phyloP scores from a whole-genome alignment of 257 asterid species.

The Petunia secreta region DNA sequence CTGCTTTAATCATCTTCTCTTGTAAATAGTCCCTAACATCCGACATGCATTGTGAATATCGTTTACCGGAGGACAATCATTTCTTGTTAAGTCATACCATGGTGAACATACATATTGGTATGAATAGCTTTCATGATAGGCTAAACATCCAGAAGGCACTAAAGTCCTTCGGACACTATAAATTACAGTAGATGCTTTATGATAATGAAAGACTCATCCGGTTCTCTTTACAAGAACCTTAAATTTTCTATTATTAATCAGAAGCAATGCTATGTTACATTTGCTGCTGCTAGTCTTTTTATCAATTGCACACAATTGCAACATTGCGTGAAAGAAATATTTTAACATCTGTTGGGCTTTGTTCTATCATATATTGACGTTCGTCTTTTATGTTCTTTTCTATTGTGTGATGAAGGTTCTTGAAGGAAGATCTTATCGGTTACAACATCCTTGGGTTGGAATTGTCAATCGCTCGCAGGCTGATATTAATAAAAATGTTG shows the following conservation, averaged over 20 bases:
- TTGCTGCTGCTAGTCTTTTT: conserved; percentile 7
- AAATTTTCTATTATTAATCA: neutral
- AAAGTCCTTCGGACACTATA: neutral
- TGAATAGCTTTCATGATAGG: neutral
- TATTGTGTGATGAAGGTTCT: conserved; percentile 44
- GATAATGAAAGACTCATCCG: neutral
- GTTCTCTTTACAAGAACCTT: neutral
- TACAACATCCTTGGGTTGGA: conserved; percentile 58
- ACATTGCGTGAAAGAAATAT: too few relatives aligned
- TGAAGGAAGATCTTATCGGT: conserved; percentile 49
- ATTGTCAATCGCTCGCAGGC: conserved; percentile 54
- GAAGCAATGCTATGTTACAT: neutral
- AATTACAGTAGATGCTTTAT: neutral
- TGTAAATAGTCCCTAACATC: neutral
- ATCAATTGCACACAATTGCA: neutral
- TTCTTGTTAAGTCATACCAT: neutral
- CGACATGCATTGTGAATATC: neutral
- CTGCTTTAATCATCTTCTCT: neutral
- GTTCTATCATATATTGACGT: neutral
- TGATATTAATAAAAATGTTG: conserved; percentile 45
- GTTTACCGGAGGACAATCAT: neutral
- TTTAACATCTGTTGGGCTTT: neutral
- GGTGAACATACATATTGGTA: neutral
- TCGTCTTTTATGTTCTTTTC: conserved; percentile 10
- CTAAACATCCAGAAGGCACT: neutral